These are phyloP conservation scores for Fraxinus ornus DNA, from an alignment of 305 asterid genomes.

Conservation along the genomic window DNA sequence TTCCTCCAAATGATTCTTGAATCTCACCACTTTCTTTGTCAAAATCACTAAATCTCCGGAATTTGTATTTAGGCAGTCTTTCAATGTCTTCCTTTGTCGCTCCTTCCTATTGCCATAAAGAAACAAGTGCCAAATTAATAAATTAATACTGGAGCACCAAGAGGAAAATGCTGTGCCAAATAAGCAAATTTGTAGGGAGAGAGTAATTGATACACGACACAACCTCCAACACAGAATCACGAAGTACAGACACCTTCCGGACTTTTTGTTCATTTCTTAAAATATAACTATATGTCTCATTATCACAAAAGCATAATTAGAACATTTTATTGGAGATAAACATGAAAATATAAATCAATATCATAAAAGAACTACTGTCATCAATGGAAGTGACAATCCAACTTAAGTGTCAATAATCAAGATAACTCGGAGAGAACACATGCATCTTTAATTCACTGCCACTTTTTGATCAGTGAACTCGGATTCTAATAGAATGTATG, in stretches of 20 bases:
- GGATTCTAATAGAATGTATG: neutral
- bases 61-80: constrained; percentile 73
- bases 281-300: neutral
- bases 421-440: neutral
- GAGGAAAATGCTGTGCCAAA: neutral
- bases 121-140: neutral
- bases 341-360: neutral
- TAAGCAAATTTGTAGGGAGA: neutral
- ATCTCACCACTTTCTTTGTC: constrained; percentile 87
- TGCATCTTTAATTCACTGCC: neutral
- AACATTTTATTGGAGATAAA: neutral
- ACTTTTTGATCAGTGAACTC: neutral
- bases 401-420: neutral
- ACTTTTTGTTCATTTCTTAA: neutral
- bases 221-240: neutral
- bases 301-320: neutral
- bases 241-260: constrained; percentile 2
- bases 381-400: neutral
- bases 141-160: neutral
- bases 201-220: neutral
- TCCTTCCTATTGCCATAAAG: constrained; percentile 70
- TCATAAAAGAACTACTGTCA: neutral
- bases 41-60: constrained; percentile 61
- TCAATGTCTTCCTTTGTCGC: constrained; percentile 93
- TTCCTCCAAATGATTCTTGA: constrained; percentile 85